Evolutionary conservation across 2,329 filamentous ascomycete species (phyloP), one percentile per base, ranked within the genome.

Genomic region (Claviceps sp.): DNA sequence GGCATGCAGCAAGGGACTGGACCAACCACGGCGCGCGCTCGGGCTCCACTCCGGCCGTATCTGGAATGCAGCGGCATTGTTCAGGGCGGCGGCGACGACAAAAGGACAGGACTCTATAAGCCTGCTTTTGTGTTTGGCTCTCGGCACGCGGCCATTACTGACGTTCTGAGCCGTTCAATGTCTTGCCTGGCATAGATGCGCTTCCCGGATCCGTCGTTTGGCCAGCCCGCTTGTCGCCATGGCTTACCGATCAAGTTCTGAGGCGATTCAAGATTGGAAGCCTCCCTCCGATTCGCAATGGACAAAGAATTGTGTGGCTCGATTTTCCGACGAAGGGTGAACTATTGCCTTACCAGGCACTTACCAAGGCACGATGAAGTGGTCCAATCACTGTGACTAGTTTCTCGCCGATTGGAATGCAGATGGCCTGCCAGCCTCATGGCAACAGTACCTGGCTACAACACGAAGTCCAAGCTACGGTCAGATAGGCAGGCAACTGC

Each of bases 41-140:
- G 44, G 45, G 30, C 9, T 49, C 48, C 22, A 45, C 46, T 46
- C 43, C 5, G 20, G 34, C 50, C 30, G 43, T 44, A 44, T 51
- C 46, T 52, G 56, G 56, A 57, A 56, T 56, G 56, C 36, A 38
- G 40, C 49, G n/a, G 43, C 47, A 44, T 47, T 56, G 41, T 54
- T 49, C 46, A 30, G 34, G 37, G 50, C 20, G 40, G 40, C 45
- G 38, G 22, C 18, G 34, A 37, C 50, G 36, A 38, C 38, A 38
- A 51, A 40, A 22, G 22, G 7, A 11, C 30, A 34, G 8, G 30
- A 34, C 30, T 34, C 9, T 34, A 34, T 34, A 34, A 34, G 30
- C 4, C 30, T 34, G 30, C 30, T 34, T 34, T 3, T 34, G 30
- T 34, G 9, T 11, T 34, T 9, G 30, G 30, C 30, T 34, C 30